Conservation (phyloP, 768 basidiomycete species). For the Royoungia palumana region DNA sequence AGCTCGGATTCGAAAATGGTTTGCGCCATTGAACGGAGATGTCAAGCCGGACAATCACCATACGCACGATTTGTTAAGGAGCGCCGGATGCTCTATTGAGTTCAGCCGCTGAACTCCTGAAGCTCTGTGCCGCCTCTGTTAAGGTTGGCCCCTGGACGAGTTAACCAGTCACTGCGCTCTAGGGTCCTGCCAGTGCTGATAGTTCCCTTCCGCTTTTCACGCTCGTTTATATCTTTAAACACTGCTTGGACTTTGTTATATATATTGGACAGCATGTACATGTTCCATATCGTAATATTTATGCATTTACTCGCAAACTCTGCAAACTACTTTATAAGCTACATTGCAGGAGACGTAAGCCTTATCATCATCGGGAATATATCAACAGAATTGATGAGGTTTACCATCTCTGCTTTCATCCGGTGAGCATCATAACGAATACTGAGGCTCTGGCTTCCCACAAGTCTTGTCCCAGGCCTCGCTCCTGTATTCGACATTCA, state of each 20-base stretch:
- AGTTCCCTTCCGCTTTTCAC: background rate
- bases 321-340: no score
- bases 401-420: no score
- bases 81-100: no score
- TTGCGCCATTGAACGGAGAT: slow-evolving; percentile 62
- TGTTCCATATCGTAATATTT: no score
- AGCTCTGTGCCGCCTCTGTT: no score
- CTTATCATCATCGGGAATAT: no score
- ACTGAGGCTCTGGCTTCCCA: background rate
- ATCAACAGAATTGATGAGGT: no score
- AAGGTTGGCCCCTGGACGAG: background rate
- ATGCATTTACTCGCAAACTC: no score
- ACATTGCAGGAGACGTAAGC: no score
- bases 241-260: slow-evolving; percentile 2
- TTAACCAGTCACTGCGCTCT: no score
- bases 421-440: background rate
- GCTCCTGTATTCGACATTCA: background rate
- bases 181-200: background rate
- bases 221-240: slow-evolving; percentile 2
- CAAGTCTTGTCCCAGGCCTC: background rate
- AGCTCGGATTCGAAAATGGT: slow-evolving; percentile 49
- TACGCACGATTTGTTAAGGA: slow-evolving; percentile 45
- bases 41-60: slow-evolving; percentile 56
- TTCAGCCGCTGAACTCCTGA: no score
- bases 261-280: no score